Evolutionary conservation across 2,329 filamentous ascomycete species (phyloP).

Genomic region (Clarireedia homoeocarpa): DNA sequence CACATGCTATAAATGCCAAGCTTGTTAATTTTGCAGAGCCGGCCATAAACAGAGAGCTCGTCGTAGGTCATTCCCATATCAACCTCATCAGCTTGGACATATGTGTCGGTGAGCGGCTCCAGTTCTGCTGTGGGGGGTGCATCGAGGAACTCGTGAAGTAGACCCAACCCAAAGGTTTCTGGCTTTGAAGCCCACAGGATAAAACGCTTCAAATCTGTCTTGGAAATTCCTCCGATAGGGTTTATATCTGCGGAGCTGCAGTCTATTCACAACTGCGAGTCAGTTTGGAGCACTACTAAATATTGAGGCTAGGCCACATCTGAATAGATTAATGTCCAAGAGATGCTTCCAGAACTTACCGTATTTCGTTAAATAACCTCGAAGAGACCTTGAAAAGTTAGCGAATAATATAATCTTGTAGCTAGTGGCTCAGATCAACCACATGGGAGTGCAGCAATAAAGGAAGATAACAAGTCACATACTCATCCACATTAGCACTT

Average conservation of each 20-base stretch:
- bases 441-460: too few species aligned
- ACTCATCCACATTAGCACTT: slow-evolving; percentile 56
- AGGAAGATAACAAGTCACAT: not conserved
- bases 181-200: slow-evolving; percentile 53
- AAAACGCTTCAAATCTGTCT: slow-evolving; percentile 64
- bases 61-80: slow-evolving; percentile 48
- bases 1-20: slow-evolving; percentile 32
- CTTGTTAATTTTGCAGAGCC: slow-evolving; percentile 39
- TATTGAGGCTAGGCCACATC: too few species aligned
- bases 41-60: slow-evolving; percentile 38
- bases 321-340: not conserved
- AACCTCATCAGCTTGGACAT: slow-evolving; percentile 38
- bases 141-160: slow-evolving; percentile 57
- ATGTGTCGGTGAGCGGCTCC: slow-evolving; percentile 51
- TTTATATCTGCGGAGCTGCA: slow-evolving; percentile 41
- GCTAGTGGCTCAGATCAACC: too few species aligned
- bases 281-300: not conserved
- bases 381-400: slow-evolving; percentile 26
- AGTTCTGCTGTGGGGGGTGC: slow-evolving; percentile 56
- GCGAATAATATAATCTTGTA: not conserved
- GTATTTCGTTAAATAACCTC: slow-evolving; percentile 55
- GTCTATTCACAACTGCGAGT: slow-evolving; percentile 42
- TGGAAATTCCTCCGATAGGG: slow-evolving; percentile 53
- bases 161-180: slow-evolving; percentile 51
- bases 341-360: not conserved